Base-by-base conservation (phyloP, 202 grass and related monocot species). In the Tripidium arundinaceum region DNA sequence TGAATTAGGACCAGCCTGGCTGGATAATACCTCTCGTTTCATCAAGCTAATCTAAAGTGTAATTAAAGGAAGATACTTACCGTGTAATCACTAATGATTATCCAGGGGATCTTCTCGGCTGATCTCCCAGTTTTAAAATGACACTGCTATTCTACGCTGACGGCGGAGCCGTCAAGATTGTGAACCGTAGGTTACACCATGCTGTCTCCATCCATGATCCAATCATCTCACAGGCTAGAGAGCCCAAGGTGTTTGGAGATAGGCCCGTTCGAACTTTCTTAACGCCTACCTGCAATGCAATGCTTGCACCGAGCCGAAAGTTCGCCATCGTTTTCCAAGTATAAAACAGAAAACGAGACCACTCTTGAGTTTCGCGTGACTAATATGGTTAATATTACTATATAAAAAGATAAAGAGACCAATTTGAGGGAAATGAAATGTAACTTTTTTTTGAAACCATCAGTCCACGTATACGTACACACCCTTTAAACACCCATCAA, bases 311-410 rank as follows among this genome's bases (percentile, higher is more conserved):
- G 9, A 28, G 19, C 15, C 1, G 69, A 75, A 86, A 4, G 69
- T 80, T 74, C 70, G 10, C 40, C 4, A 33, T 61, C 77, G 58
- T 57, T 75, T 86, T 80, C 77, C 11, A 39, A 15, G 70, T 47
- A 61, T 3, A 67, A 73, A 26, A 80, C n/a, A n/a, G n/a, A n/a
- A 76, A 65, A 43, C 0, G 15, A 43, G 13, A 26, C 49, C 33
- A 57, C 19, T 26, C 29, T 4, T 40, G 21, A 4, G 54, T 24
- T 57, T 57, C 54, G 9, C 21, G 54, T 57, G 54, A 57, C 52
- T 22, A 55, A 54, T 54, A 21, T 22, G 50, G n/a, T 11, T 54
- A 9, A n/a, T n/a, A 0, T 50, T 50, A 52, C 19, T 50, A 8
- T 52, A 54, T 9, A n/a, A 52, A 54, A 54, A 21, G 18, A 9